Evolutionary conservation across 75 land plant genomes (phyloP).

Genomic region (Picea sitchensis): DNA sequence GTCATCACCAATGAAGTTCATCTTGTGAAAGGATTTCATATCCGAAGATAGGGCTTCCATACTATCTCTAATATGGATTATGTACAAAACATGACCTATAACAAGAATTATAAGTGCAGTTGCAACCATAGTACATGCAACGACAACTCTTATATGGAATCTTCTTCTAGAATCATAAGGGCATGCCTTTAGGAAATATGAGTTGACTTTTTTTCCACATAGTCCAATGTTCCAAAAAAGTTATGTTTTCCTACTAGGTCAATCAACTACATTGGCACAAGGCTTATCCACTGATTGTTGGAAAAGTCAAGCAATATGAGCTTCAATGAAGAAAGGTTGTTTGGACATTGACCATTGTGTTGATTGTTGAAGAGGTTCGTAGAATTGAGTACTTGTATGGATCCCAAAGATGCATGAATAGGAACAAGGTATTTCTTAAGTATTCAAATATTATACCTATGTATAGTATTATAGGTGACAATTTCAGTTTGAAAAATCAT

Average conservation of each 20-base stretch:
- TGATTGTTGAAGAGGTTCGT: no score
- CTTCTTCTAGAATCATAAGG: neutral
- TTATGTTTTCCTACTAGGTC: slow-evolving; percentile 44
- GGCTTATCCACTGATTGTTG: slow-evolving; percentile 61
- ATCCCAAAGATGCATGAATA: slow-evolving; percentile 1
- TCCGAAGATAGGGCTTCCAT: no score
- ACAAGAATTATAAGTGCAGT: neutral
- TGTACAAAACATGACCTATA: no score
- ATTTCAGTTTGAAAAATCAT: no score
- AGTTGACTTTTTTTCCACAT: neutral
- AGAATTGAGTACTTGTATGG: slow-evolving; percentile 43
- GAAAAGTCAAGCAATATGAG: slow-evolving; percentile 68
- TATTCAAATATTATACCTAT: no score
- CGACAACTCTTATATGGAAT: neutral
- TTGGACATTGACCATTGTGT: no score
- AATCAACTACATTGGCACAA: slow-evolving; percentile 47
- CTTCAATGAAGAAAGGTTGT: slow-evolving; percentile 39
- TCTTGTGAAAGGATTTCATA: no score
- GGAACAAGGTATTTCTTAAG: no score
- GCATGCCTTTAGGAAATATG: neutral
- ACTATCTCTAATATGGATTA: no score
- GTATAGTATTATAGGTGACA: no score
- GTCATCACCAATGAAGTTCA: no score
- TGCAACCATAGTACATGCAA: neutral
- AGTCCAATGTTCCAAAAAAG: slow-evolving; percentile 47